Evolutionary conservation across 2,329 filamentous ascomycete genomes (phyloP), one percentile per base, ranked within the genome.

Genomic region (Nemania abortiva): DNA sequence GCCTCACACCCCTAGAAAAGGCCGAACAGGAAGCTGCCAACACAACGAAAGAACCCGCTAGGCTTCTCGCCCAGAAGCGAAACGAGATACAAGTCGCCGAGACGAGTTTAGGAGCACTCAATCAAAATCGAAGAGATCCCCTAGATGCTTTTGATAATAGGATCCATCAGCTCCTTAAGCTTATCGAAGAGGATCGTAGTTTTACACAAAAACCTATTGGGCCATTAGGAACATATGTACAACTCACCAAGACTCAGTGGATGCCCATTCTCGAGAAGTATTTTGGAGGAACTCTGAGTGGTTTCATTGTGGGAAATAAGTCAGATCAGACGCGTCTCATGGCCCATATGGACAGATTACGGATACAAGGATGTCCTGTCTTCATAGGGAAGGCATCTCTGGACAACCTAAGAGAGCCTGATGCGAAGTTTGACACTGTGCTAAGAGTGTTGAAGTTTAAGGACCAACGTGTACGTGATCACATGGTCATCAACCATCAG

Each of bases 361-460:
- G 83, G 6, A 76, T 84, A 72, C 84, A 83, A 73, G 77, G 79
- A 37, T 85, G 68, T 11, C 71, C 83, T 1, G 87, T 95, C 7
- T 84, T 90, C 70, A 93, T 97, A 74, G 88, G 88, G 6, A 77
- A 3, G 85, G 91, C 57, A 84, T 94, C 64, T 39, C 50, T 73
- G 4, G 63, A 55, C 74, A 88, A 87, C 4, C 81, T 84, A n/a
- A 85, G 93, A 66, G 94, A 98, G 77, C 96, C 96, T 1, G 90
- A 93, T 71, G 70, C 82, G 15, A 81, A 85, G 2, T 92, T 92
- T 65, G 88, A 93, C 73, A 99, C 96, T 0, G 90, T 95, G 70
- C 82, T 98, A 54, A 88, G 93, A 59, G 89, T 93, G 1, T 84
- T 99, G 61, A 91, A 94, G 80, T 92, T 98, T 70, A 92, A 96